A percentile compares a stretch with the other conserved stretches of the same genome.
phyloP scores from a whole-genome alignment of 2,329 filamentous ascomycete species.

The Neofusicoccum cordaticola region DNA sequence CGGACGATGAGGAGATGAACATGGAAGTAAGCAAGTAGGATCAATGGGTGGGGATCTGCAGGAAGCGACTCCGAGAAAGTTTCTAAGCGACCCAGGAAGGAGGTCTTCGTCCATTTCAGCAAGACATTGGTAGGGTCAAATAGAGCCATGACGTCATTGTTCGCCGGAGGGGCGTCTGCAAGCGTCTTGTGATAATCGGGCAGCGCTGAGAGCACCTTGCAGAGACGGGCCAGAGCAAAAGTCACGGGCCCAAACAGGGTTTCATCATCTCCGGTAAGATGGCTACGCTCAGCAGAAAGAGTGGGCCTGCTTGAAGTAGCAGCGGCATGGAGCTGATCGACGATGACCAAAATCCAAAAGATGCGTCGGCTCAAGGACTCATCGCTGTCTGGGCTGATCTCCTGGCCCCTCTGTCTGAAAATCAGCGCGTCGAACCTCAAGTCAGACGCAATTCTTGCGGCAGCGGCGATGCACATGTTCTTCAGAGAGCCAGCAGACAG shows the following conservation, averaged over 20 bases:
- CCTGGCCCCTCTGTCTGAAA: constrained; percentile 2
- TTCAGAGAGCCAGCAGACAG: constrained; percentile 31
- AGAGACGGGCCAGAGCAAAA: constrained; percentile 36
- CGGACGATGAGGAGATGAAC: constrained; percentile 33
- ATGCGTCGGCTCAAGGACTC: constrained; percentile 31
- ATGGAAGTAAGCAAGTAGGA: constrained; percentile 36
- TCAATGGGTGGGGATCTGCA: constrained; percentile 30
- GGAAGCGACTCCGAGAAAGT: constrained; percentile 29
- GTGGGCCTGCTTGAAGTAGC: constrained; percentile 32
- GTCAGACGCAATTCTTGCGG: not conserved
- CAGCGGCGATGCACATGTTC: constrained; percentile 9
- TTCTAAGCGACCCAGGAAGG: constrained; percentile 31
- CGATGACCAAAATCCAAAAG: constrained; percentile 36
- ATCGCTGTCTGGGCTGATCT: constrained; percentile 30
- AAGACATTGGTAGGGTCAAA: constrained; percentile 26
- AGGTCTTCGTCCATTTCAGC: constrained; percentile 26
- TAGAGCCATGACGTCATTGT: constrained; percentile 22
- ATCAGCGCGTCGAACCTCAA: not conserved
- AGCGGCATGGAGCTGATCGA: constrained; percentile 38
- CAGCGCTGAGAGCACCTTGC: constrained; percentile 27
- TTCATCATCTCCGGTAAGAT: constrained; percentile 21
- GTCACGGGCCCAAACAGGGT: constrained; percentile 20
- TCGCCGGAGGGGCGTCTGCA: constrained; percentile 28
- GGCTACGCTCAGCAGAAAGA: constrained; percentile 30
- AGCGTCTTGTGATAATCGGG: constrained; percentile 23